Evolutionary conservation across 352 stramenopile genomes (phyloP), one percentile per base, ranked within the genome.

Genomic region (Globisporangium perplexum): DNA sequence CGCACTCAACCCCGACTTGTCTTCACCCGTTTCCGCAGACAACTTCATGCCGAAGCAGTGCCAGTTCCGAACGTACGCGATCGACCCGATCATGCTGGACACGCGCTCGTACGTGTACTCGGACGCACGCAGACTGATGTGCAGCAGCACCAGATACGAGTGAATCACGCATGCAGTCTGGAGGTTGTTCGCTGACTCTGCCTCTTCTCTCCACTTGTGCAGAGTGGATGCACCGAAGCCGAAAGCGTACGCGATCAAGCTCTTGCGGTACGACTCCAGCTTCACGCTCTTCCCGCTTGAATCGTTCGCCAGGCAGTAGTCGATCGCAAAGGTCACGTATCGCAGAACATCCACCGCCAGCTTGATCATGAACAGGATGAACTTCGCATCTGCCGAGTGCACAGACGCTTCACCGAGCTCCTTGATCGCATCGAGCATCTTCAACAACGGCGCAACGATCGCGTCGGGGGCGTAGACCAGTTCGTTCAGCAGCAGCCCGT

Each of bases 401-500:
- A 95, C 82, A 0, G 82, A 92, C 14, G 80, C 80, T 49, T 93
- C 80, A 2, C 77, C 78, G 33, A 95, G 75, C 52, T 95, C 84
- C 28, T 80, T 84, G 45, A 93, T 83, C 11, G 78, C 81, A 22
- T 90, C 59, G 14, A 96, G 56, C 75, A 96, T 93, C 38, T 83
- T 81, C n/a, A 95, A 41, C 14, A 95, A 53, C 8, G 86, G 80
- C 12, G 62, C 44, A 30, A 94, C 49, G 38, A 93, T 69, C 24
- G 83, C 93, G 59, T 98, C 89, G 30, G 97, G 96, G 7, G 90
- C 95, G 68, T 98, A 97, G 15, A 95, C 77, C 45, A 99, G 85
- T 62, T 99, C 97, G 65, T 99, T 99, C 48, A 99, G 89, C 14
- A 99, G 73, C 23, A 98, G 90, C 4, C 96, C 97, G 53, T 97